Base-by-base conservation (phyloP, 192 early-diverging fungal species). In the Dispira parvispora region DNA sequence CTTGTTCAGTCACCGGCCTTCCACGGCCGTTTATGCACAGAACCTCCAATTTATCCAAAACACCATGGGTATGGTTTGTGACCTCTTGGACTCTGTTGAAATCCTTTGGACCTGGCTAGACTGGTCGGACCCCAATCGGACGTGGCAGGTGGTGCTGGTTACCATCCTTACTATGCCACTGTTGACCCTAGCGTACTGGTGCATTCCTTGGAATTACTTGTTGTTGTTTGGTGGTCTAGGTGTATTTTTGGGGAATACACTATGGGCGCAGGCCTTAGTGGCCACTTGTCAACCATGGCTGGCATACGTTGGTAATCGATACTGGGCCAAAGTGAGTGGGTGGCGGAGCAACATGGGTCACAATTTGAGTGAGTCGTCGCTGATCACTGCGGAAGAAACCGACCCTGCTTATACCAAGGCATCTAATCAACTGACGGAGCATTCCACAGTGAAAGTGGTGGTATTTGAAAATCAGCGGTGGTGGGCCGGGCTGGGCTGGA, bases 391-490 rank as follows among this genome's bases (percentile, higher is more conserved):
- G 32, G 32, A 38, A 38, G 32, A 6, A 38, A 38, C 32, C 32
- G 32, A 38, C 3, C 32, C 32, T 38, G 32, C 3, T 38, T 38
- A 38, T 38, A 38, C 1, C 3, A 6, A 38, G 1, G 32, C 6
- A 38, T 4, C 32, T 38, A 38, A 38, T 38, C 32, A 38, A 38
- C 32, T 6, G 32, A 1, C 32, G 32, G 32, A 6, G 6, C 32
- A 38, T 38, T 38, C 32, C 6, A 38, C 68, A 28, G 65, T 73
- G 26, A 61, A 55, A 18, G 69, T 80, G 10, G 61, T 65, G 12
- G 23, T 83, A 6, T 86, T 75, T 70, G 85, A 89, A 72, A 87
- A 89, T 74, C 83, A 89, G 71, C 76, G 87, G 43, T 89, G 86
- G 86, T 88, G 83, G 83, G 71, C 81, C 14, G 84, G 83, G 11